Evolutionary conservation across 192 early-diverging fungal species (phyloP), one percentile per base, ranked within the genome.

Genomic region (Obelidium mucronatum): DNA sequence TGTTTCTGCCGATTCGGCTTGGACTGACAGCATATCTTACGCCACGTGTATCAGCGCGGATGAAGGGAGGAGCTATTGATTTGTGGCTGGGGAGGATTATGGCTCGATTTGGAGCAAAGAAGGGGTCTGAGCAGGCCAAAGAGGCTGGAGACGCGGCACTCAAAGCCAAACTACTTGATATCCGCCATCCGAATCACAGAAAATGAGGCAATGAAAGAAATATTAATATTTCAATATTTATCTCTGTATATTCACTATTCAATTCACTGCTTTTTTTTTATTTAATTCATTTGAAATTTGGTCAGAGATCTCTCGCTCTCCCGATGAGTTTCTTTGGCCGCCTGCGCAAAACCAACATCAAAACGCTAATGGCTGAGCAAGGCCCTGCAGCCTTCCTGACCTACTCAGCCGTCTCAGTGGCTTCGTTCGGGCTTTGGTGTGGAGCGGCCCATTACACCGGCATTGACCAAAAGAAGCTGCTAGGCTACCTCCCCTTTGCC

Each of bases 1-100:
- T 82, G 19, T 81, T 82, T 52, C 28, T 82, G 26, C 81, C 81
- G 36, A 35, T 82, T 3, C 52, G 81, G 26, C 66, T 77, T 11
- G 78, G 75, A 6, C 40, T 82, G 59, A 82, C 81, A 31, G 81
- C 74, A 22, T 24, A 52, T 33, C 75, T 82, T 40, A 82, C 78
- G 2, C 81, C 78, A 19, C 5, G 39, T 3, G 76, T 82, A 4
- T 67, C 78, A 8, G 75, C 51, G 37, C 1, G 65, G 4, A 34
- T 76, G 55, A 66, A 54, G 52, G 71, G 71, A n/a, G 34, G 31
- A 22, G 31, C 19, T 8, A 22, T 73, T 44, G 67, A 69, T 54
- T 13, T 19, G 48, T 44, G 17, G 19, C 24, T 69, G 67, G 22
- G 28, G 11, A 28, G 36, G 2, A 36, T 36, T 24, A 36, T 24